Base-by-base conservation (phyloP, 768 basidiomycete species). In the Boletus edulis region DNA sequence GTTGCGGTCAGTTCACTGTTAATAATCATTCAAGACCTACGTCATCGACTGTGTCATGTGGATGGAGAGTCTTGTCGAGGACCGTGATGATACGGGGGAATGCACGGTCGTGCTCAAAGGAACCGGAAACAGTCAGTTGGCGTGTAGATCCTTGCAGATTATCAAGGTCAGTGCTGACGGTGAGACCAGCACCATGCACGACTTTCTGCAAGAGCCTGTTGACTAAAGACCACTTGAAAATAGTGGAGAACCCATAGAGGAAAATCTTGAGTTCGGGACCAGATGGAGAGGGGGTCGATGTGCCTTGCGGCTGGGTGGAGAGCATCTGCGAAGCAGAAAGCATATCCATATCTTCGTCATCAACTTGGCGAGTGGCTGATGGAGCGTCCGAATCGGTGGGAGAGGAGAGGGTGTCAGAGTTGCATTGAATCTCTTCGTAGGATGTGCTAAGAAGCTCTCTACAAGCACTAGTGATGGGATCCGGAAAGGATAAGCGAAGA, bases 401-500 rank as follows among this genome's bases (percentile, higher is more conserved):
- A 56, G 65, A 59, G 37, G 65, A 60, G 20, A 54, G 51, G 43
- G 63, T 62, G 50, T 77, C 77, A 57, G 75, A 67, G 50, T 73
- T 70, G 47, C 72, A 70, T 53, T 79, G 74, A 45, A 76, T 62
- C 35, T 81, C 76, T 58, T 84, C 81, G 65, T 80, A 84, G 34
- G 86, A 84, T 56, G 79, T 76, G 67, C 76, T 78, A 46, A 73
- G 63, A 48, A 81, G 73, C 54, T 87, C 82, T 70, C 83, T 79
- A 57, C 76, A 78, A 51, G 86, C 86, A 67, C 85, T 87, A 52
- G 83, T 84, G 65, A 91, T 78, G 56, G 89, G 89, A 72, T 92
- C 89, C 38, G 89, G 89, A 73, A 92, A 92, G 34, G 89, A 91
- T 54, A 91, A 71, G 61, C 86, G 82, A 57, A 91, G 79, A 73